Base-by-base conservation (phyloP, 2,329 filamentous ascomycete genomes). In the Scedosporium dehoogii region DNA sequence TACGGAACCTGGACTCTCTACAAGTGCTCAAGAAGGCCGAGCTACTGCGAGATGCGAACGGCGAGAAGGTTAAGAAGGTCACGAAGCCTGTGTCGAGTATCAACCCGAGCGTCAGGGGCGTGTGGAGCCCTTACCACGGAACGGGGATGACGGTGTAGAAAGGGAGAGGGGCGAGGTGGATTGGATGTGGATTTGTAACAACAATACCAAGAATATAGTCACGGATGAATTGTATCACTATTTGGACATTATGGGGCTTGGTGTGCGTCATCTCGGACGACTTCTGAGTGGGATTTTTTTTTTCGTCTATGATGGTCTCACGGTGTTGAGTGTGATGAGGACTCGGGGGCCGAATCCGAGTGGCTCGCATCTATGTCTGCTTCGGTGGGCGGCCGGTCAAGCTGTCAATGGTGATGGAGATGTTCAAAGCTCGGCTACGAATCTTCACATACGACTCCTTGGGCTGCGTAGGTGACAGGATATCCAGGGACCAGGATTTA, bases 1-100 rank as follows among this genome's bases (percentile, higher is more conserved):
- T 97, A 63, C 85, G 89, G 68, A 97, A 96, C 70, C 75, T 97
- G 72, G 86, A 92, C 68, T 85, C 86, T 33, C 84, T 88, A 64
- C 88, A 96, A 73, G 88, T 99, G 44, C 73, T 92, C 62, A 81
- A 91, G 71, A 97, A 97, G 80, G 86, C 83, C 0, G 82, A 89
- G 72, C 74, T 91, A 64, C 73, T 94, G 69, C 81, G 89, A 64
- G 85, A 91, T 72, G 85, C 88, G 23, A 92, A 82, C 68, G 90
- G 90, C 64, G 88, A 91, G 75, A 90, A 89, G 80, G 74, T 90
- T 70, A 84, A 78, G 76, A 80, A 74, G 68, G 78, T 81, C 64
- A 85, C 79, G 72, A 88, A 87, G 76, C 82, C 86, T 9, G 84
- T 89, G 59, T 79, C 76, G 66, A 87, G 85, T 73, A 81, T 82